Conservation (phyloP, 2,329 filamentous ascomycete species). For the Colletotrichum aenigma region DNA sequence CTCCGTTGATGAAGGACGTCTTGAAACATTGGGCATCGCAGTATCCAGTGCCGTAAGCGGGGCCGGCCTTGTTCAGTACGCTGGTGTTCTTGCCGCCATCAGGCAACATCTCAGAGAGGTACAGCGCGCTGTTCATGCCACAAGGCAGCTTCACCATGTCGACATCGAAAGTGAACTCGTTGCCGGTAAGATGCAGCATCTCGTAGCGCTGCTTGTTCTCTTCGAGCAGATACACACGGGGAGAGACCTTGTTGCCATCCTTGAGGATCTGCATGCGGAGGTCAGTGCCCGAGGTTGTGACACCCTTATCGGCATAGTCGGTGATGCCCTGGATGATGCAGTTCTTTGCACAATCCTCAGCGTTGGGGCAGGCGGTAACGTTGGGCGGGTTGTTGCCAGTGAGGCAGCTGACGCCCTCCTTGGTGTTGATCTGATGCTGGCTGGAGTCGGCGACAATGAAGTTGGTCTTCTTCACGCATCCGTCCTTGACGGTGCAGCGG, state of each 20-base stretch:
- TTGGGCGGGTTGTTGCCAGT: slow-evolving; percentile 32
- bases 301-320: slow-evolving; percentile 43
- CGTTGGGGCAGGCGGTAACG: slow-evolving; percentile 46
- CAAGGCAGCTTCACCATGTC: slow-evolving; percentile 68
- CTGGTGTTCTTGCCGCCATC: slow-evolving; percentile 60
- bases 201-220: slow-evolving; percentile 58
- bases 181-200: slow-evolving; percentile 60
- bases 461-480: slow-evolving; percentile 50
- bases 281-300: slow-evolving; percentile 25
- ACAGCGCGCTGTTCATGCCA: slow-evolving; percentile 69
- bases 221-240: slow-evolving; percentile 63
- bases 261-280: slow-evolving; percentile 29
- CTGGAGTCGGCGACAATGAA: slow-evolving; percentile 56
- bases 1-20: slow-evolving; percentile 46
- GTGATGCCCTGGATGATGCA: slow-evolving; percentile 54
- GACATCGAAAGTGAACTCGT: slow-evolving; percentile 69
- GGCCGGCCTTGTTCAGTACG: slow-evolving; percentile 57
- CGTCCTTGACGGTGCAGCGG: slow-evolving; percentile 51
- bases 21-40: slow-evolving; percentile 62
- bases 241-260: slow-evolving; percentile 28
- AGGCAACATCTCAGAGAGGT: slow-evolving; percentile 66
- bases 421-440: slow-evolving; percentile 39
- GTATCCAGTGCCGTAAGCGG: slow-evolving; percentile 65
- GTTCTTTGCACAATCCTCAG: slow-evolving; percentile 50
- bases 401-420: slow-evolving; percentile 25